phyloP scores from a whole-genome alignment of 1,284 basidiomycete species.

The Exobasidium rhododendri region DNA sequence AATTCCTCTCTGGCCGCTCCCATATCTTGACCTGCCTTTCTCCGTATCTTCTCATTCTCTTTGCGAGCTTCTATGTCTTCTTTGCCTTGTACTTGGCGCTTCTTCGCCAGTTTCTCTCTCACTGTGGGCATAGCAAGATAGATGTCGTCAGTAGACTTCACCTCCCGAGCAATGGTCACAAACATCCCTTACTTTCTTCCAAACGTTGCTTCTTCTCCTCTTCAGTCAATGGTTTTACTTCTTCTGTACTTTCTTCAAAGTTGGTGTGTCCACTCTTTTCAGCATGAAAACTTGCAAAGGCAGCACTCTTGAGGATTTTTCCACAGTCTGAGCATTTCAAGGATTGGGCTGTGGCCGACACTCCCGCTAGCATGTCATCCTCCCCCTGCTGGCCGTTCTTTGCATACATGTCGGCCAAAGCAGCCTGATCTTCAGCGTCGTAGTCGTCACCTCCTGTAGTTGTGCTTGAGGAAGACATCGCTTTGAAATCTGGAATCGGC shows the following conservation, averaged over 20 bases:
- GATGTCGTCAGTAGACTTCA: constrained; percentile 5
- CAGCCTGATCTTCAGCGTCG: constrained; percentile 44
- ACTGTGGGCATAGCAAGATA: constrained; percentile 29
- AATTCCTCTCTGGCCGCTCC: constrained; percentile 43
- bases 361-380: constrained; percentile 30
- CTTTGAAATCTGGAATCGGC: constrained; percentile 39
- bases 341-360: constrained; percentile 35
- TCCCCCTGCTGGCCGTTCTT: constrained; percentile 38
- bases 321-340: constrained; percentile 51
- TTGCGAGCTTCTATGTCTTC: constrained; percentile 39
- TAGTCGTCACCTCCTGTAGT: constrained; percentile 22
- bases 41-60: constrained; percentile 51
- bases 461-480: neutral
- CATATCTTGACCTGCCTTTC: constrained; percentile 51
- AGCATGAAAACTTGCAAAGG: constrained; percentile 86
- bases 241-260: constrained; percentile 91
- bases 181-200: constrained; percentile 63
- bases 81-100: constrained; percentile 43
- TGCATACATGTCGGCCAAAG: constrained; percentile 31
- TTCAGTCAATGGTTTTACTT: constrained; percentile 89
- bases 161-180: too few species aligned
- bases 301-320: constrained; percentile 66
- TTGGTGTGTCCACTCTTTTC: constrained; percentile 82
- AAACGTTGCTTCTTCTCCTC: constrained; percentile 85
- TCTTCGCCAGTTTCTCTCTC: constrained; percentile 41